Evolutionary conservation across 192 early-diverging fungal genomes (phyloP), one percentile per base, ranked within the genome.

Genomic region (Coemansia asiatica): DNA sequence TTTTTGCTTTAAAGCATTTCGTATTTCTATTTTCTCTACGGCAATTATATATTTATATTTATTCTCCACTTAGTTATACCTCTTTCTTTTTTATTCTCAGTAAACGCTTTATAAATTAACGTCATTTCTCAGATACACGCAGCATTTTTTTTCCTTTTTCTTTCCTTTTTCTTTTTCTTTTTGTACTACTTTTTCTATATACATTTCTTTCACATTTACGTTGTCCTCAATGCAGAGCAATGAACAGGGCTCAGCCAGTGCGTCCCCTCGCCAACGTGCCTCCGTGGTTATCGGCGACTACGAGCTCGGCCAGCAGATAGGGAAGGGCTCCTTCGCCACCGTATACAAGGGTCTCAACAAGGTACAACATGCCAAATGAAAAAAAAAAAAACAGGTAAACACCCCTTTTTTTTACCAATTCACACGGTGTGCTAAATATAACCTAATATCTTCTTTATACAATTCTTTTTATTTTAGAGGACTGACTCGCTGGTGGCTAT

Each of bases 241-340:
- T 75, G 75, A 65, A 47, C 63, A 47, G 21, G 55, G 54, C 27
- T 51, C 66, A 13, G 55, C 55, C 61, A 57, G 57, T 56, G 31
- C 54, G 26, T 61, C 77, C 31, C 78, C 66, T 53, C 78, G 72
- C 13, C 63, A 67, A 56, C 78, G 78, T 23, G 78, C 78, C 38
- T 69, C 78, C 18, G 78, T 81, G 50, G 87, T 71, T 56, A 81
- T 96, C 26, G 94, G 91, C 51, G 90, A 91, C 67, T 94, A 92
- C 68, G 68, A 89, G 63, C 78, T 96, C 26, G 83, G 87, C 35
- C 76, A 85, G 16, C 92, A 94, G 62, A 96, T 98, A 57, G 96
- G 96, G 35, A 88, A 90, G 21, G 96, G 96, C 8, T 96, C 94
- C 2, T 98, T 97, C 85, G 96, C 96, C 44, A 95, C 90, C 6